Base-by-base conservation (phyloP, 179 eudicot species). In the Silene noctiflora region DNA sequence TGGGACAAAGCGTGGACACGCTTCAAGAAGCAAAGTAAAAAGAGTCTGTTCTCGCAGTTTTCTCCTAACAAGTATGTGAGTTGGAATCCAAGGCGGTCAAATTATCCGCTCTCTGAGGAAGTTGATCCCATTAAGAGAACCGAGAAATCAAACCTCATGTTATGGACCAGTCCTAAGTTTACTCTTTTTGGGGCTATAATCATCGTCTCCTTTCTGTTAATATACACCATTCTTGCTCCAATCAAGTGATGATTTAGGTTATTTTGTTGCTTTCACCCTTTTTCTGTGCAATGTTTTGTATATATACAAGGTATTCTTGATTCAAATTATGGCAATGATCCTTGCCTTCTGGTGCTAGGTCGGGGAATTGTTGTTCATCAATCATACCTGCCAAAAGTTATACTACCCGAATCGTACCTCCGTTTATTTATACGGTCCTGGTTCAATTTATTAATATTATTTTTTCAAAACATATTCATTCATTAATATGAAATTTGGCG, bases 1-100 rank as follows among this genome's bases (percentile, higher is more conserved):
- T 94, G 97, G 98, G 96, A 94, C 86, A 92, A 91, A 82, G 98
- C 98, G 22, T 94, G 98, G 98, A 76, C 96, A 20, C 91, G 81
- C 78, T 94, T 92, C 91, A 92, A 79, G 79, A 92, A 83, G 81
- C 96, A 84, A 83, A 86, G 93, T 58, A 89, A 81, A 77, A 94
- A 85, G 80, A 82, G 83, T 59, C 42, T 88, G 29, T 84, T 85
- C 77, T 88, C 93, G 0, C 76, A 80, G 62, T 86, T 94, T 73
- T 73, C 86, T 10, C 94, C 94, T 5, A 76, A 90, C 88, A 94
- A 94, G 82, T 92, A 94, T 27, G 97, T 94, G 76, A 92, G 77
- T 72, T 91, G 98, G 98, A 94, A 94, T 74, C 97, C 98, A 25
- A 87, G 87, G 75, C 95, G 86, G 29, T 89, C 97, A 20, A 82